These are phyloP conservation scores for Psidium friedrichsthalianum DNA, from an alignment of 345 rosid genomes.

Conservation along the genomic window DNA sequence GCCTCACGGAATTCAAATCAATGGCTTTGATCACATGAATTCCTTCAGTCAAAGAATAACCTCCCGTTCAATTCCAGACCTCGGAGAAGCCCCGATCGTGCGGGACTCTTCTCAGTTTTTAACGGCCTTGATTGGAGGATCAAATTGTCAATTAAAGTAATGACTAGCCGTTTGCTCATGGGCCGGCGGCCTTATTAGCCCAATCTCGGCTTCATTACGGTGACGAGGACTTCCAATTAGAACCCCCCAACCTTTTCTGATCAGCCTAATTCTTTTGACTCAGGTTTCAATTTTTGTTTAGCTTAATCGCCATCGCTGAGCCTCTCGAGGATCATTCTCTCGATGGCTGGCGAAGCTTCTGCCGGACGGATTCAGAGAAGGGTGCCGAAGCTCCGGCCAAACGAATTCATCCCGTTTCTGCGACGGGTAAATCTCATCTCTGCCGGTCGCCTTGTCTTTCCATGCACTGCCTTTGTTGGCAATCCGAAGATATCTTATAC, in stretches of 20 bases:
- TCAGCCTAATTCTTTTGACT: neutral
- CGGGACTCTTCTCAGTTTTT: too few relatives aligned
- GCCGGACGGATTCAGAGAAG: too few relatives aligned
- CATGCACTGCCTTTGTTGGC: neutral
- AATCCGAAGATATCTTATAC: neutral
- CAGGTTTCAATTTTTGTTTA: neutral
- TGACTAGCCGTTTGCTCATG: neutral
- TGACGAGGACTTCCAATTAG: too few relatives aligned
- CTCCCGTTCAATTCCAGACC: too few relatives aligned
- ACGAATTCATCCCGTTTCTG: neutral
- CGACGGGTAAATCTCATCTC: neutral
- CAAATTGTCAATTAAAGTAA: neutral
- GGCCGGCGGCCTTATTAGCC: neutral
- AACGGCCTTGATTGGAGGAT: neutral
- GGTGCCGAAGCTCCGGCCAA: neutral
- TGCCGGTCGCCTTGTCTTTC: accelerated
- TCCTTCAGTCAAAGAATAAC: too few relatives aligned
- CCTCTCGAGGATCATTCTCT: neutral
- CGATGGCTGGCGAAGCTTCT: neutral
- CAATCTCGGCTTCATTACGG: too few relatives aligned
- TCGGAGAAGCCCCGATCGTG: too few relatives aligned
- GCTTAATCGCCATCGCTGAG: too few relatives aligned
- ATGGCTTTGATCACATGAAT: too few relatives aligned
- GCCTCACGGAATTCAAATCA: too few relatives aligned
- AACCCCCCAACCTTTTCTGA: too few relatives aligned